Percentiles rank a stretch among this genome's conserved stretches.
These are phyloP conservation scores for Reutealis trisperma DNA, from an alignment of 345 rosid species.

Conservation along the genomic window DNA sequence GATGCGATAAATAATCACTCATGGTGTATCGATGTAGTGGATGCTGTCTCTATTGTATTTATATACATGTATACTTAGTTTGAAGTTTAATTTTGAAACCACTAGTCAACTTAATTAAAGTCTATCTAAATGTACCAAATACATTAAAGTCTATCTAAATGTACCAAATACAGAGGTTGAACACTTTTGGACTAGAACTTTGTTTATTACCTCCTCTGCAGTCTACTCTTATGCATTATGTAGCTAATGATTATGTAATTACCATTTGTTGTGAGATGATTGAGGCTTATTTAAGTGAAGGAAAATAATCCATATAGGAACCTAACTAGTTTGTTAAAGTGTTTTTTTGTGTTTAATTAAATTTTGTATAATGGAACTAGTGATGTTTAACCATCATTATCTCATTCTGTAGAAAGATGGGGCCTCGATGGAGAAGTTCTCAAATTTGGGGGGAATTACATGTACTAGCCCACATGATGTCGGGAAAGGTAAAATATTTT, in stretches of 20 bases:
- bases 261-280: neutral
- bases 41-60: neutral
- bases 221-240: neutral
- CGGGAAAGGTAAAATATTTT: slow-evolving; percentile 55
- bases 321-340: neutral
- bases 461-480: slow-evolving; percentile 56
- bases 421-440: slow-evolving; percentile 51
- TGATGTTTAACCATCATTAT: neutral
- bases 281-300: neutral
- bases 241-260: neutral
- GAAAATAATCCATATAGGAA: neutral
- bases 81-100: neutral
- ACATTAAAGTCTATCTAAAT: neutral
- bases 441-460: slow-evolving; percentile 55
- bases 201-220: too few species aligned
- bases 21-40: neutral
- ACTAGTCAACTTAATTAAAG: neutral
- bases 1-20: neutral
- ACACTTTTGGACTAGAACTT: neutral
- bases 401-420: slow-evolving; percentile 43
- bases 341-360: neutral
- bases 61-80: too few species aligned
- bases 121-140: neutral
- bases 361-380: neutral
- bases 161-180: neutral